Percentiles rank a stretch among this genome's conserved stretches.
These are phyloP conservation scores for Quercus gilva DNA, from an alignment of 306 rosid species.

Conservation along the genomic window DNA sequence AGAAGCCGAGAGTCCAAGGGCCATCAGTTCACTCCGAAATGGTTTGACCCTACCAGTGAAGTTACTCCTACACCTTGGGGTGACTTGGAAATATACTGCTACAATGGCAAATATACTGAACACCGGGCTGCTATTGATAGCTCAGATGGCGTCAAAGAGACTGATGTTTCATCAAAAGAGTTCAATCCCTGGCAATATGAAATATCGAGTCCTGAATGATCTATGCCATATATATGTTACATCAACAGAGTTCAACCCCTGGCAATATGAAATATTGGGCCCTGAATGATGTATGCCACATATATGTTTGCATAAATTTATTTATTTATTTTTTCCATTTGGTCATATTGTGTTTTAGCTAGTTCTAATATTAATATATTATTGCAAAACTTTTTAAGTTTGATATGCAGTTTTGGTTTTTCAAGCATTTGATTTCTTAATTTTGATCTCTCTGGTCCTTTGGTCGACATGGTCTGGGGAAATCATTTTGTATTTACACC, in stretches of 20 bases:
- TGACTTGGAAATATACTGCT: conserved; percentile 66
- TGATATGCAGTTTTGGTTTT: conserved; percentile 7
- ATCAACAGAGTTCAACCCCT: conserved; percentile 65
- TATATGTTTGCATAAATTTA: background rate
- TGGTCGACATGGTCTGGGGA: background rate
- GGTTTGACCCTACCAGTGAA: conserved; percentile 74
- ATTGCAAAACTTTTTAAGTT: background rate
- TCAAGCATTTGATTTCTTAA: conserved; percentile 18
- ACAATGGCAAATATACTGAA: conserved; percentile 59
- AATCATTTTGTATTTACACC: background rate
- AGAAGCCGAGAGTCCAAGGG: conserved; percentile 52
- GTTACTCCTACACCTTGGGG: conserved; percentile 76
- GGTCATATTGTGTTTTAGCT: background rate
- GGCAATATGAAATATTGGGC: conserved; percentile 58
- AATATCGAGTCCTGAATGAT: conserved; percentile 37
- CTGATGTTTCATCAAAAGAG: conserved; percentile 40
- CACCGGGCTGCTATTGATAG: conserved; percentile 55
- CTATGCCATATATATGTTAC: background rate
- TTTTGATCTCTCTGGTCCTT: background rate
- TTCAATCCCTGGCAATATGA: conserved; percentile 83
- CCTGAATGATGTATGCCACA: conserved; percentile 23
- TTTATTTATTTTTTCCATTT: too few relatives aligned
- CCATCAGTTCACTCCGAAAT: conserved; percentile 58
- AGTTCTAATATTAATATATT: conserved; percentile 15
- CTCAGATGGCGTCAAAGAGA: conserved; percentile 37